Base-by-base conservation (phyloP, 2,329 filamentous ascomycete species). In the Trichoderma cornu-damae region DNA sequence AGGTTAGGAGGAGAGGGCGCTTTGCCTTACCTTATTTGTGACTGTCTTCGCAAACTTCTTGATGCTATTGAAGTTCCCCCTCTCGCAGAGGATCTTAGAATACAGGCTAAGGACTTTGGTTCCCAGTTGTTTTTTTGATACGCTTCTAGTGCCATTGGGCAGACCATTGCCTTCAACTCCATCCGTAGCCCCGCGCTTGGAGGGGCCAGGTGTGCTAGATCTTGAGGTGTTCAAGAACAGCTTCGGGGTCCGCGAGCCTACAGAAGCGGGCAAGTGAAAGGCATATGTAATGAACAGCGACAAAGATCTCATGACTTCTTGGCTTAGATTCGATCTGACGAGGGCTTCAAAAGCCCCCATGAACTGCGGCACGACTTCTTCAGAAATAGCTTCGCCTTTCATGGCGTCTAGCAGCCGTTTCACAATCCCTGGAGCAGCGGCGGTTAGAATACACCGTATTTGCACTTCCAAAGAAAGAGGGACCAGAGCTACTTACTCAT, bases 281-380 rank as follows among this genome's bases (percentile, higher is more conserved):
- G 90, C 87, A 69, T 94, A 99, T 0, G 93, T 96, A 62, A 99
- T 88, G 68, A 96, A 97, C 20, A 97, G 79, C 2, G 94, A 90
- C 42, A 99, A 75, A 2, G 90, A 90, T 34, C 93, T 85, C 67
- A 96, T 86, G 24, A 93, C 86, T 69, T 96, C 90, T 14, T 89
- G 86, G 51, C 88, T 92, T 63, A 92, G 83, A 65, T 89, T 93
- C 61, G 86, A 89, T 61, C 86, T 86, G 28, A 96, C 82, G 4
- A 99, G 79, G 11, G 85, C 85, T 66, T 86, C 87, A 61, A 99
- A 88, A 0, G 93, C 87, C 28, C 81, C 77, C 65, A 96, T 81
- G 63, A 96, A 95, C 58, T 88, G 82, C 0, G 83, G 83, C 52
- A 96, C 78, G 0, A 89, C 84, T 28, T 89, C 85, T 54, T 83